Evolutionary conservation across 164 flowering plant species (phyloP), one percentile per base, ranked within the genome.

Genomic region (Stephania yunnanensis): DNA sequence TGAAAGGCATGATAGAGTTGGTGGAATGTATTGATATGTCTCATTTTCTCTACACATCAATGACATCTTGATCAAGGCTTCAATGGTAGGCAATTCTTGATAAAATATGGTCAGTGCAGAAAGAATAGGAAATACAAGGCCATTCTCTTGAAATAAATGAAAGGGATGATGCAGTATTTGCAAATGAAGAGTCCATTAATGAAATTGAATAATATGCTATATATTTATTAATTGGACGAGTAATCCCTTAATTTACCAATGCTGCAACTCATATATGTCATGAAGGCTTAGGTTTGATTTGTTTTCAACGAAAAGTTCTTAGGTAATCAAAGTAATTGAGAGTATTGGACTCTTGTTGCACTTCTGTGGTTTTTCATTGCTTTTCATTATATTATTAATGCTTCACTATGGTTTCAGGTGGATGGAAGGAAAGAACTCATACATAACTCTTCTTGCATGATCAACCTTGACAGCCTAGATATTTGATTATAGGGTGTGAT

Each of bases 351-450:
- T n/a, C n/a, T n/a, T n/a, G n/a, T n/a, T n/a, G n/a, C n/a, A 15
- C 2, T 55, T 55, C 15, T 9, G 19, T 55, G 63, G 63, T 55
- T 55, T 55, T n/a, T n/a, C n/a, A 3, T 22, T 63, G 17, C 15
- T n/a, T 46, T 36, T 68, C 63, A 55, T 76, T 19, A 55, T 31
- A 11, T 55, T 19, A 55, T 15, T 15, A 55, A 55, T 12, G 17
- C 17, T 9, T 15, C 63, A 55, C 63, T 5, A 9, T 55, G 63
- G 72, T 71, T 81, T 70, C 82, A 95, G 97, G 97, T 95, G 76
- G 97, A 95, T 76, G 74, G 13, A 29, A 87, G 97, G 50, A 95
- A 95, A 85, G 88, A 91, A 74, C 88, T 90, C 31, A 89, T 93
- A 64, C 82, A 87, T 80, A 82, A 82, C 2, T 61, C 93, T 45